A percentile compares a stretch with the other conserved stretches of the same genome.
phyloP scores from a whole-genome alignment of 2,329 filamentous ascomycete species.

The Calcarisporium arbuscula region DNA sequence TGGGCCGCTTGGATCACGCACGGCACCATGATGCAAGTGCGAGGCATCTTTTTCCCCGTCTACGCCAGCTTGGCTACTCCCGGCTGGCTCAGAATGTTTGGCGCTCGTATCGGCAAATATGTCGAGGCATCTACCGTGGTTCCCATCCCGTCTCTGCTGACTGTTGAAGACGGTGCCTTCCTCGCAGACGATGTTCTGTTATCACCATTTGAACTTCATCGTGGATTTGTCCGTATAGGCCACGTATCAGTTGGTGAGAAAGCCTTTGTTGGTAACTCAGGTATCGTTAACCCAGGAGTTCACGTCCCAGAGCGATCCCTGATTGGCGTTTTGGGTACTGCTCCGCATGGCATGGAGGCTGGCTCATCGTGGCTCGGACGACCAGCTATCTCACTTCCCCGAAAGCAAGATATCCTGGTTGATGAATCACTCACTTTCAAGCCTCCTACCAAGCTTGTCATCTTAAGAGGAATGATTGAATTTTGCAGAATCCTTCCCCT shows the following conservation, averaged over 20 bases:
- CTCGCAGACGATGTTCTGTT: constrained; percentile 15
- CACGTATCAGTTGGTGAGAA: constrained; percentile 8
- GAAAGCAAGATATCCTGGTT: constrained; percentile 8
- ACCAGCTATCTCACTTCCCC: constrained; percentile 14
- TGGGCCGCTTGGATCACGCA: constrained; percentile 15
- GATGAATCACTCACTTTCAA: constrained; percentile 14
- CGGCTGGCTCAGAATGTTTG: constrained; percentile 11
- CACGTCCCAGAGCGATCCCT: constrained; percentile 11
- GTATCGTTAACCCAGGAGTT: constrained; percentile 11
- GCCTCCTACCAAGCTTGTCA: constrained; percentile 8
- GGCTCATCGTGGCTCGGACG: constrained; percentile 16
- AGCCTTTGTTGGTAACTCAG: constrained; percentile 16
- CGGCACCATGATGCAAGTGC: constrained; percentile 9
- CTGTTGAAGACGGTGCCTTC: constrained; percentile 13
- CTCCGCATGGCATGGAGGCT: constrained; percentile 10
- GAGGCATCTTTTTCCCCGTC: constrained; percentile 11
- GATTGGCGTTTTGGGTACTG: constrained; percentile 14
- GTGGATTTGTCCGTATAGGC: constrained; percentile 10
- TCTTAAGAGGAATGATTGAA: constrained; percentile 12
- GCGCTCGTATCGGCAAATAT: no score
- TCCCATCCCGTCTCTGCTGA: no score
- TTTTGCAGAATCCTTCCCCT: constrained; percentile 12
- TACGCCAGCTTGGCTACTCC: constrained; percentile 16
- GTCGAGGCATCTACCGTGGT: no score
- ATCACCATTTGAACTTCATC: constrained; percentile 11